Base-by-base conservation (phyloP, 139 green algal species). In the Chlamydomonas incerta region DNA sequence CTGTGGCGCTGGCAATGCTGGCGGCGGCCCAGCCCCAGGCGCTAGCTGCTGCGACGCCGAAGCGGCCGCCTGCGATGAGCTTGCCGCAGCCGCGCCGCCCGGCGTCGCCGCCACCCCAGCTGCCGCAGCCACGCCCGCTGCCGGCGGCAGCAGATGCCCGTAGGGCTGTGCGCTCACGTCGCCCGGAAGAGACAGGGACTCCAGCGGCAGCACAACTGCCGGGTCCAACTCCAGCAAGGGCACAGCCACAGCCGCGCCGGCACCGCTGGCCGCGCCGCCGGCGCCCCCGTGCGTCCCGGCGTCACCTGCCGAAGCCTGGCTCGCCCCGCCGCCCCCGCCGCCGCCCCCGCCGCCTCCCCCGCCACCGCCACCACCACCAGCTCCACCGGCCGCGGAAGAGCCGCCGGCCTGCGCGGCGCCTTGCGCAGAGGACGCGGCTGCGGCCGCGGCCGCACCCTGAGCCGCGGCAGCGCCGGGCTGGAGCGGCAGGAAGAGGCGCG, bases 101-200 rank as follows among this genome's bases (percentile, higher is more conserved):
- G 71, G 24, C 37, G 46, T 35, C 17, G 47, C 37, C 10, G 57
- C 57, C 20, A 63, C 57, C 57, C 6, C 41, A 50, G 6, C 41
- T 50, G 41, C 41, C 5, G 41, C 41, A 50, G 41, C 41, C 41
- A 5, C 5, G 41, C 41, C 41, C 66, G 15, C 66, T 4, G 31
- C 66, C 31, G 31, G 31, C 66, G 67, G 67, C 1, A 50, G 18
- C 33, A 34, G 15, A 29, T 13, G 10, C 3, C 69, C 23, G 37
- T 57, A 85, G 47, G 79, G 79, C 46, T 85, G 79, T 3, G 79
- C 63, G 2, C 31, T 57, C 47, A 85, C 47, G 47, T 85, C 79
- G 41, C 66, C 47, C 1, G 0, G 35, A 37, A 76, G 65, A 31
- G 65, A 18, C 50, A 85, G 37, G 23, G 63, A 75, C 66, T 85